Conservation (phyloP, 2,329 filamentous ascomycete species). For the Beauveria bassiana region DNA sequence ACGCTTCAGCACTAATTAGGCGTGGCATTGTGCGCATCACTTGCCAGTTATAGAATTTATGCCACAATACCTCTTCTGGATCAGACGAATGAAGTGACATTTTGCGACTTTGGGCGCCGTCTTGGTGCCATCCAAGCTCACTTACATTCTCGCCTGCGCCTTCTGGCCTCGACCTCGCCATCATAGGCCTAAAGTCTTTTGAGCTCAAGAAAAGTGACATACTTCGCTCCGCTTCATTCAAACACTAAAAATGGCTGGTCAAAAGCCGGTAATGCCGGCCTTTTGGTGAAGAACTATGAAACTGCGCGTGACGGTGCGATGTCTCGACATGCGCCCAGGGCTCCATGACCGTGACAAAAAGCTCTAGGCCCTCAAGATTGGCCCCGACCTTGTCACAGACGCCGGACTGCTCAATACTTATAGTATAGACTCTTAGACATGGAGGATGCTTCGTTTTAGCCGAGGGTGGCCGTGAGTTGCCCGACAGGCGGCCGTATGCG, state of each 20-base stretch:
- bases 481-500: conserved; percentile 24
- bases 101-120: background rate
- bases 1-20: background rate
- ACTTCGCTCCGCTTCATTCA: too few relatives aligned
- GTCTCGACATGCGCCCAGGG: too few relatives aligned
- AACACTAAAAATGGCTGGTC: too few relatives aligned
- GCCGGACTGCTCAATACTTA: too few relatives aligned
- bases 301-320: too few relatives aligned
- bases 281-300: too few relatives aligned
- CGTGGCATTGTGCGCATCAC: background rate
- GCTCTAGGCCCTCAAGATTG: too few relatives aligned
- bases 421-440: conserved; percentile 30
- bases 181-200: background rate
- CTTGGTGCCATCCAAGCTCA: background rate
- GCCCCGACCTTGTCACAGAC: too few relatives aligned
- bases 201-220: background rate
- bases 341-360: too few relatives aligned
- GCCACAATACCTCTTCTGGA: background rate
- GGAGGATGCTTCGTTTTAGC: too few relatives aligned
- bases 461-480: background rate
- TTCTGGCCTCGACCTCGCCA: background rate
- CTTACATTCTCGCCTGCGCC: background rate
- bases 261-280: too few relatives aligned
- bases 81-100: background rate
- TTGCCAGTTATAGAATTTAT: background rate